Conservation (phyloP, 148 eudicot genomes). For the Fallopia convolvulus region DNA sequence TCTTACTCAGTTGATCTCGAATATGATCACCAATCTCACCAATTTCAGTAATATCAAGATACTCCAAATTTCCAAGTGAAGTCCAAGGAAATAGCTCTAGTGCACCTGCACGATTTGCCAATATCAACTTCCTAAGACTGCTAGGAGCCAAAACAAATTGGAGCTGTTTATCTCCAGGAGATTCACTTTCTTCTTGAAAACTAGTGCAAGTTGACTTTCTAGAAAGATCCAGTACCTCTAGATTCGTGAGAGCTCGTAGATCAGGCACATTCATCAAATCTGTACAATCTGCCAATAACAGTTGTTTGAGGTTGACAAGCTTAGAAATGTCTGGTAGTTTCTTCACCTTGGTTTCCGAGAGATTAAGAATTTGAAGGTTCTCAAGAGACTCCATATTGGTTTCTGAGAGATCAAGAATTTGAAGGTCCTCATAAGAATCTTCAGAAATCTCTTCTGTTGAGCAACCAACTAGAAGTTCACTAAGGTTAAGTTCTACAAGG, state of each 20-base stretch:
- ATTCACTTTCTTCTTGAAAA: background rate
- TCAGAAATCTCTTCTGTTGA: conserved; percentile 13
- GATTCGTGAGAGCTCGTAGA: conserved; percentile 16
- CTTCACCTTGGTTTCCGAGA: conserved; percentile 7
- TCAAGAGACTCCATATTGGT: background rate
- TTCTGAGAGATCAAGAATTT: background rate
- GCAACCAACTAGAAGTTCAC: background rate
- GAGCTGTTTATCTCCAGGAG: background rate
- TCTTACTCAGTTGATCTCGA: no score
- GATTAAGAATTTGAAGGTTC: conserved; percentile 11
- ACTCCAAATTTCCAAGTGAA: background rate
- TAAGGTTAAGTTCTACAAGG: conserved; percentile 26
- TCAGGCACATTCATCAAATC: conserved; percentile 10
- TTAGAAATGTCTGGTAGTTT: conserved; percentile 22
- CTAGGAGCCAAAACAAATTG: background rate
- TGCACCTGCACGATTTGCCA: background rate
- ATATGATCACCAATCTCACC: background rate
- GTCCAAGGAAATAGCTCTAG: background rate
- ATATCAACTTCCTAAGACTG: conserved; percentile 17
- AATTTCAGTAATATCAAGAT: background rate
- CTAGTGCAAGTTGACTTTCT: background rate
- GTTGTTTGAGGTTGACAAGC: conserved; percentile 18
- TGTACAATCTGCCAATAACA: conserved; percentile 18
- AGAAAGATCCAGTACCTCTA: conserved; percentile 34
- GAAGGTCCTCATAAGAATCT: conserved; percentile 12